phyloP scores from a whole-genome alignment of 345 rosid species.

The Ceriops decandra region DNA sequence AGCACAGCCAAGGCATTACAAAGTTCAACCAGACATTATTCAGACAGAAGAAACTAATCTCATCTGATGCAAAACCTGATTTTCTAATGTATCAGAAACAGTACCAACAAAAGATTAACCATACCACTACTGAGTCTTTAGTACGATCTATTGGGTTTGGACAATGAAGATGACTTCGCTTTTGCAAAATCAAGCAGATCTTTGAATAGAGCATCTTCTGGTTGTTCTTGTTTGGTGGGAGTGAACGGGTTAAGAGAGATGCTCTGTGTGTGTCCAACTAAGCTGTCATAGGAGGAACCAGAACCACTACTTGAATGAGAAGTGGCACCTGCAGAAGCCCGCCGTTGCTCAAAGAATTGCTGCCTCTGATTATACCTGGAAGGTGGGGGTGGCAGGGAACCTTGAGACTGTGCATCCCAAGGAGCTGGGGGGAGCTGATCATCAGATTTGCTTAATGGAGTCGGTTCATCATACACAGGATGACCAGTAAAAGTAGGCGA shows the following conservation, averaged over 20 bases:
- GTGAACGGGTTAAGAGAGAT: slow-evolving; percentile 55
- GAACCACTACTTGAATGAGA: slow-evolving; percentile 47
- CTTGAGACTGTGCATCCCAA: slow-evolving; percentile 50
- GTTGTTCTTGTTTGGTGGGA: slow-evolving; percentile 55
- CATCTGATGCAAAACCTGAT: slow-evolving; percentile 21
- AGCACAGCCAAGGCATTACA: slow-evolving; percentile 20
- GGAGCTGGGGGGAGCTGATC: slow-evolving; percentile 77
- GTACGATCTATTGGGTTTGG: slow-evolving; percentile 68
- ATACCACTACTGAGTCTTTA: slow-evolving; percentile 29
- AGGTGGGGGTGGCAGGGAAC: slow-evolving; percentile 70
- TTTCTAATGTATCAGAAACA: slow-evolving; percentile 24
- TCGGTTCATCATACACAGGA: slow-evolving; percentile 58
- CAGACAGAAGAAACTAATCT: slow-evolving; percentile 19
- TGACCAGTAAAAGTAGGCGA: slow-evolving; percentile 33
- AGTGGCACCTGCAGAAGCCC: slow-evolving; percentile 10
- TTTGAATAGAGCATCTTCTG: slow-evolving; percentile 82
- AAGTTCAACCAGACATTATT: slow-evolving; percentile 14
- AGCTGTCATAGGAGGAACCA: slow-evolving; percentile 48
- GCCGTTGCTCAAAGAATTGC: slow-evolving; percentile 47
- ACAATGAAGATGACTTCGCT: slow-evolving; percentile 67
- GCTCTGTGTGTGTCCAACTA: slow-evolving; percentile 53
- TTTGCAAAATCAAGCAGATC: slow-evolving; percentile 85
- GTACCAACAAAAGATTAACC: slow-evolving; percentile 28
- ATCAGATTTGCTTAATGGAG: slow-evolving; percentile 35
- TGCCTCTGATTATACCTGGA: slow-evolving; percentile 66